These are phyloP conservation scores for Beta corolliflora DNA, from an alignment of 179 eudicot species.

Conservation along the genomic window DNA sequence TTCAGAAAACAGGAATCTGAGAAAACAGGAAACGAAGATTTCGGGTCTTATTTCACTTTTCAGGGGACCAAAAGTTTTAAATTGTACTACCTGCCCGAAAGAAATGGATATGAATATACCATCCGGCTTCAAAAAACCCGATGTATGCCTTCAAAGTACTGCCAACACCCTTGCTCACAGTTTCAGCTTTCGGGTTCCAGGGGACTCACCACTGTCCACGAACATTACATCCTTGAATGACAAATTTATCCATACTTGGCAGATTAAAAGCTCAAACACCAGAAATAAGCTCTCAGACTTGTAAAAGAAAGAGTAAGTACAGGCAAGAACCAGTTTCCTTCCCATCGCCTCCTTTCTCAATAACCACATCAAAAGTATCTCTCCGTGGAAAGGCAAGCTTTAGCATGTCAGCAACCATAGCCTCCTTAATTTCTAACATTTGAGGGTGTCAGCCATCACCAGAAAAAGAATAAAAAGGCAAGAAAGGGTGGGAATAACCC, in stretches of 20 bases:
- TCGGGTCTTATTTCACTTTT: not conserved
- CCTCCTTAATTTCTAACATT: slow-evolving; percentile 63
- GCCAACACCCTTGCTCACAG: slow-evolving; percentile 68
- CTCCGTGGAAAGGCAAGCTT: slow-evolving; percentile 74
- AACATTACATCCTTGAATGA: slow-evolving; percentile 92
- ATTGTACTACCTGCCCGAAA: slow-evolving; percentile 83
- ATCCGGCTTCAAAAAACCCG: slow-evolving; percentile 82
- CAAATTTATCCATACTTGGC: slow-evolving; percentile 31
- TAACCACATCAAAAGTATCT: slow-evolving; percentile 81
- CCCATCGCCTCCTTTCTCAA: slow-evolving; percentile 99
- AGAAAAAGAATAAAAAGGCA: not conserved
- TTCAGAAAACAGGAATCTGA: not conserved
- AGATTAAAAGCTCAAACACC: slow-evolving; percentile 29
- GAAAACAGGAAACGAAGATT: slow-evolving; percentile 7
- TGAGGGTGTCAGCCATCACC: not conserved
- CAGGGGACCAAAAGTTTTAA: not conserved
- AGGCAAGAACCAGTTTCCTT: slow-evolving; percentile 17
- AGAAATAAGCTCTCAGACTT: not conserved
- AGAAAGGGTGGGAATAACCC: not conserved
- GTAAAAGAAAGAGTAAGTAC: not conserved
- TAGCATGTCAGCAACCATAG: slow-evolving; percentile 91
- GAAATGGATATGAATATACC: slow-evolving; percentile 87
- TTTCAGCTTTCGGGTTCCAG: slow-evolving; percentile 79
- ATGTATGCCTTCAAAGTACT: slow-evolving; percentile 83
- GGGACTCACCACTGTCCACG: slow-evolving; percentile 99